These are phyloP conservation scores for Hypomyces perniciosus DNA, from an alignment of 2,329 filamentous ascomycete genomes.

Conservation along the genomic window DNA sequence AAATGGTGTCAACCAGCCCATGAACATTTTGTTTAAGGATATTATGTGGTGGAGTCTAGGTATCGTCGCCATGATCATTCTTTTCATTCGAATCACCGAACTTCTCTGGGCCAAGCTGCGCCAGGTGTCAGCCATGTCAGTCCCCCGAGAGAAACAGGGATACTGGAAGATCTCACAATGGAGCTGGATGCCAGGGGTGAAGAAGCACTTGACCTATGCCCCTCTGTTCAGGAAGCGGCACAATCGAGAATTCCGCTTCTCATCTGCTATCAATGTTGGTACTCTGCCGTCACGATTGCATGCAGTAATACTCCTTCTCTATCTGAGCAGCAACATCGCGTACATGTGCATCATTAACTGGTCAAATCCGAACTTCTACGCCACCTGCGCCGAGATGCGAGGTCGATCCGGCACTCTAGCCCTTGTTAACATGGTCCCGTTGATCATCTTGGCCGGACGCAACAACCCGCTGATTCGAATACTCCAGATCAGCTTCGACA, in stretches of 20 bases:
- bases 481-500: constrained; percentile 87
- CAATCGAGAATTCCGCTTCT: constrained; percentile 60
- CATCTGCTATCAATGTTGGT: constrained; percentile 52
- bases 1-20: constrained; percentile 53
- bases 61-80: constrained; percentile 46
- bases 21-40: constrained; percentile 53
- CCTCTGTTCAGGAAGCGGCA: constrained; percentile 60
- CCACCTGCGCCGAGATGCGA: constrained; percentile 73
- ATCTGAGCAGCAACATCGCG: constrained; percentile 53
- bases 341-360: constrained; percentile 61
- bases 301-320: constrained; percentile 49
- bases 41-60: constrained; percentile 57
- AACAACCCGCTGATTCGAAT: constrained; percentile 87
- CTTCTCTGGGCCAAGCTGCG: constrained; percentile 51
- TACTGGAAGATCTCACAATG: constrained; percentile 56
- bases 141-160: constrained; percentile 43
- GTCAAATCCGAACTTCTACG: constrained; percentile 49
- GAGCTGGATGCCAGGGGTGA: constrained; percentile 55
- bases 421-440: constrained; percentile 84
- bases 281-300: constrained; percentile 62
- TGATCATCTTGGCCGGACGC: constrained; percentile 80
- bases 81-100: constrained; percentile 48
- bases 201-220: constrained; percentile 55
- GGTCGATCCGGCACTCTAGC: constrained; percentile 80
- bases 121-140: constrained; percentile 53